Base-by-base conservation (phyloP, 169 alveolate species). In the Cryptosporidium parvum region DNA sequence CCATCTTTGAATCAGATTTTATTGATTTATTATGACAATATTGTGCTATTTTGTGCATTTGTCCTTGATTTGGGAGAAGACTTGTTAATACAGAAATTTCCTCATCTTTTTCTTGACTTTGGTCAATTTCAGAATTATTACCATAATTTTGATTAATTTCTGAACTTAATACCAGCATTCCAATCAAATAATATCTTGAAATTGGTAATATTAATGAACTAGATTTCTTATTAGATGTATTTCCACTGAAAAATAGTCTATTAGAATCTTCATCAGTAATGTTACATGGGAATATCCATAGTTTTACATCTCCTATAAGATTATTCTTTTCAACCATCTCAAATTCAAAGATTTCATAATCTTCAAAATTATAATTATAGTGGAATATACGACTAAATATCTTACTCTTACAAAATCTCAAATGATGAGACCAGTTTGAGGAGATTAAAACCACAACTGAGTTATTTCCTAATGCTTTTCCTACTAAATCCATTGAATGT, bases 341-440 rank as follows among this genome's bases (percentile, higher is more conserved):
- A 65, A 80, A 59, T 62, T 80, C 89, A 65, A 65, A 80, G 6
- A 80, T 23, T 53, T 62, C 65, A 48, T 80, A 65, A 44, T 80
- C 70, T 16, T 52, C 53, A 7, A 9, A n/a, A 23, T 37, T 58
- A 14, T 73, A 73, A 29, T 73, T 45, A 18, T n/a, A 73, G 23
- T 73, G 59, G 33, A 73, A 73, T 52, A 73, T 53, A 48, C 58
- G 44, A 10, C 37, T 52, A 31, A 56, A 73, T n/a, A 80, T 7
- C 14, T 62, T 26, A 52, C 70, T 59, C 8, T 35, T 53, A 7
- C 53, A 44, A 12, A 12, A n/a, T 31, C 70, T 80, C n/a, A 26
- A 42, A 18, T 48, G 51, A 16, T 80, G 52, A 0, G 80, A 61
- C 89, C 89, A 80, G 21, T 73, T 73, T 2, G 89, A 65, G 5